Evolutionary conservation across 1,284 basidiomycete species (phyloP), one percentile per base, ranked within the genome.

Genomic region (Cutaneotrichosporon dermatis): DNA sequence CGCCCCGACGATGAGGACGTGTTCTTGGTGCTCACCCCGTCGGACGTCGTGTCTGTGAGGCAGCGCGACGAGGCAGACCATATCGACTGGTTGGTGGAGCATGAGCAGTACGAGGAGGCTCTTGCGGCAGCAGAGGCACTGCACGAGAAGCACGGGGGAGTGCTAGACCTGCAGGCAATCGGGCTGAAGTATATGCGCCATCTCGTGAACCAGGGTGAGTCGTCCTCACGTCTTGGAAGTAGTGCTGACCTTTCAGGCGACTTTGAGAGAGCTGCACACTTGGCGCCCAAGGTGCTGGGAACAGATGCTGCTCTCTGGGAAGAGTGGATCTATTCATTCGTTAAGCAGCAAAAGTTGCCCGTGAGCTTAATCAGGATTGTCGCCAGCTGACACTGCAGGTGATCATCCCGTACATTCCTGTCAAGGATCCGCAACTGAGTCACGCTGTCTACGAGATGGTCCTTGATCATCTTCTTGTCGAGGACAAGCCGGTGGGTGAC

Each of bases 401-500:
- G 4, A 89, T 98, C 60, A 92, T 97, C 50, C 94, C 94, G 0
- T 88, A 85, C 69, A 85, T 98, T 0, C 96, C 96, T 0, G 92
- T 87, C 0, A 83, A 88, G 35, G 80, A 85, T 4, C 95, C 94
- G 0, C 86, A 85, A 53, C 83, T 99, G 11, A 85, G 87, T 50
- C 86, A 86, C 65, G 75, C 92, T 35, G 90, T 96, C 4, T 99
- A 99, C 76, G 94, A 96, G 75, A 92, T 98, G 89, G 87, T 98
- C 49, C 82, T 99, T 2, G 91, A 87, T 0, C 85, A 97, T 74
- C 90, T 93, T 71, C 79, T 99, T 12, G 82, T 85, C 2, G 84
- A 89, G 59, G 89, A 97, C 74, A 84, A 83, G 69, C 77, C 83
- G 67, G 92, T 89, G 66, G 61, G 83, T 72, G 16, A 25, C n/a